phyloP scores from a whole-genome alignment of 257 asterid genomes.

The Anisodus tanguticus region DNA sequence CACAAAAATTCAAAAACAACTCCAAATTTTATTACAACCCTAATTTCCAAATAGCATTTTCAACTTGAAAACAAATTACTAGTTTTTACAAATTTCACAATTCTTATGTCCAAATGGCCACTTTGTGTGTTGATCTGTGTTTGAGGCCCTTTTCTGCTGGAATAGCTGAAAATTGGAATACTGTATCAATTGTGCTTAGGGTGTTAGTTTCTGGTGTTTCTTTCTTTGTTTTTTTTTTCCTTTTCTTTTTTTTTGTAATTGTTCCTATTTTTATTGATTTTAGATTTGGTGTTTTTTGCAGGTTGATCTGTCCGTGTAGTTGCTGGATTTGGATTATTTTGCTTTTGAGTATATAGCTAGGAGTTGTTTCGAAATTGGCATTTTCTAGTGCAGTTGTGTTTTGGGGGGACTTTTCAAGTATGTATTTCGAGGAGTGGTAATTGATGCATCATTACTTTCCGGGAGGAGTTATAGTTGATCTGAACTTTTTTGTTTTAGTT shows the following conservation, averaged over 20 bases:
- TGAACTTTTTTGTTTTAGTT: conserved; percentile 34
- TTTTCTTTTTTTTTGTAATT: not conserved
- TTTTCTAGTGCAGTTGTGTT: conserved; percentile 36
- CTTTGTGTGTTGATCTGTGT: not conserved
- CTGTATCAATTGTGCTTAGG: not conserved
- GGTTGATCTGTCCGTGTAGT: conserved; percentile 50
- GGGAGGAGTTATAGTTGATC: conserved; percentile 41
- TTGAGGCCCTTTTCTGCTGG: not conserved
- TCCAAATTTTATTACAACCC: no score
- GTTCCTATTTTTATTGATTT: not conserved
- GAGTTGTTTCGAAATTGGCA: conserved; percentile 27
- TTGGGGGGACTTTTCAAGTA: conserved; percentile 33
- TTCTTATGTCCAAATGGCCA: no score
- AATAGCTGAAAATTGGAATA: not conserved
- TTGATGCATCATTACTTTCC: conserved; percentile 28
- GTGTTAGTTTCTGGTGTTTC: not conserved
- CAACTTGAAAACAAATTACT: no score
- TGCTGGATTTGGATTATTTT: conserved; percentile 39
- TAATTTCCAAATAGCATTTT: no score
- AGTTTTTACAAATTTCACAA: no score
- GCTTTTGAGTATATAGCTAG: conserved; percentile 30
- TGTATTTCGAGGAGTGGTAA: conserved; percentile 37
- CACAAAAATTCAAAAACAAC: no score
- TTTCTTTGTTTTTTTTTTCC: not conserved
- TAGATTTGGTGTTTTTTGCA: conserved; percentile 46